Percentiles rank a stretch among this genome's conserved stretches.
Conservation (phyloP, 257 asterid genomes). For the Cynanchum wilfordii region DNA sequence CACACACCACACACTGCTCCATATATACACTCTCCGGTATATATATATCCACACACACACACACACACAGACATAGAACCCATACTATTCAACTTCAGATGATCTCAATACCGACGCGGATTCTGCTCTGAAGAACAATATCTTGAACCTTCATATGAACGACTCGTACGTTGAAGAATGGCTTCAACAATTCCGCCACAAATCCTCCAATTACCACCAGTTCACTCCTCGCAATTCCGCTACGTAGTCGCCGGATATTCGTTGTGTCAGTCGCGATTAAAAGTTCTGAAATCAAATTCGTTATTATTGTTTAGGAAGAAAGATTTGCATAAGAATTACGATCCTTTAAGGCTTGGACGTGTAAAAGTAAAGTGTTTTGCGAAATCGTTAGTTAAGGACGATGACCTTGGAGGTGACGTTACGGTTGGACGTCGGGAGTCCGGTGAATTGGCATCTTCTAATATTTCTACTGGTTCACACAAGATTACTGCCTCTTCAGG, state of each 20-base stretch:
- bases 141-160: constrained; percentile 10
- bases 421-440: constrained; percentile 13
- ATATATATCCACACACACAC: no score
- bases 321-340: constrained; percentile 33
- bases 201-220: constrained; percentile 47
- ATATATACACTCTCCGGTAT: background rate
- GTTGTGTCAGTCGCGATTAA: constrained; percentile 35
- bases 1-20: constrained; percentile 5
- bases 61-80: background rate
- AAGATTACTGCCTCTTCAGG: constrained; percentile 35
- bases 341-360: constrained; percentile 33
- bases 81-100: background rate
- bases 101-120: constrained; percentile 7
- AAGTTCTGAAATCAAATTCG: constrained; percentile 19
- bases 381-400: constrained; percentile 32
- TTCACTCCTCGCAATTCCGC: constrained; percentile 45
- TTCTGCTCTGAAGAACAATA: background rate
- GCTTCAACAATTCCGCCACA: constrained; percentile 40
- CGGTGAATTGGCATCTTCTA: constrained; percentile 27
- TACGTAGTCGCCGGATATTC: constrained; percentile 47
- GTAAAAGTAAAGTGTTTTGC: constrained; percentile 44
- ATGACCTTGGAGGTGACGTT: constrained; percentile 26
- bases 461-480: constrained; percentile 40
- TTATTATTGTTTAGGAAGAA: background rate
- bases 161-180: constrained; percentile 30